Base-by-base conservation (phyloP, 331 rosid genomes). In the Cydonia oblonga region DNA sequence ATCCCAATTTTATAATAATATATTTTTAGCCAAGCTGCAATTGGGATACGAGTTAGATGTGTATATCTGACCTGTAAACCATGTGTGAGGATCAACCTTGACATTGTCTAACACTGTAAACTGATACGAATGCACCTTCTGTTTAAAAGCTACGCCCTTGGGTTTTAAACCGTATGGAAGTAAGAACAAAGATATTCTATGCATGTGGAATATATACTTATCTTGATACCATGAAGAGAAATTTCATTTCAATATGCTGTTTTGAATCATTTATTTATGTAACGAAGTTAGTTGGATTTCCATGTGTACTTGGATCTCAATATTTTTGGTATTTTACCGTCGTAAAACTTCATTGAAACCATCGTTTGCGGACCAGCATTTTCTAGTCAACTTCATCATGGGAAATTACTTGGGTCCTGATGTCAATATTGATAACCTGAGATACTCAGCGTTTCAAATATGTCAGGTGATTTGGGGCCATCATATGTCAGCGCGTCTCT, bases 331-430 rank as follows among this genome's bases (percentile, higher is more conserved):
- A 33, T 24, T 59, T 42, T 35, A 19, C 29, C 9, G n/a, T 19
- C 64, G n/a, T 76, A 67, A 83, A 67, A 65, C 57, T 15, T 70
- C 76, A 54, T 64, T 54, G 35, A 68, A 76, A 51, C 66, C 82
- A 23, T 38, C 70, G 22, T 53, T 11, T 53, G 61, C n/a, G 28
- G 81, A 84, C 63, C 71, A 71, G 23, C 78, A 75, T 46, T 90
- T 90, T 76, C 79, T 90, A 52, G 78, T 87, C 33, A 84, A 80
- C 64, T 87, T 87, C 87, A 72, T 87, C 2, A 7, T 86, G 82
- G 79, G 85, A 24, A 74, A 68, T 49, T 87, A 84, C 76, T 84
- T 90, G 53, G 96, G 91, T 66, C 96, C 96, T 70, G 96, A 87
- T 81, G 83, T 86, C 57, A 81, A 73, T 64, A 73, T 72, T 49